Evolutionary conservation across 2,329 filamentous ascomycete species (phyloP).

Genomic region (Dothistroma pini): DNA sequence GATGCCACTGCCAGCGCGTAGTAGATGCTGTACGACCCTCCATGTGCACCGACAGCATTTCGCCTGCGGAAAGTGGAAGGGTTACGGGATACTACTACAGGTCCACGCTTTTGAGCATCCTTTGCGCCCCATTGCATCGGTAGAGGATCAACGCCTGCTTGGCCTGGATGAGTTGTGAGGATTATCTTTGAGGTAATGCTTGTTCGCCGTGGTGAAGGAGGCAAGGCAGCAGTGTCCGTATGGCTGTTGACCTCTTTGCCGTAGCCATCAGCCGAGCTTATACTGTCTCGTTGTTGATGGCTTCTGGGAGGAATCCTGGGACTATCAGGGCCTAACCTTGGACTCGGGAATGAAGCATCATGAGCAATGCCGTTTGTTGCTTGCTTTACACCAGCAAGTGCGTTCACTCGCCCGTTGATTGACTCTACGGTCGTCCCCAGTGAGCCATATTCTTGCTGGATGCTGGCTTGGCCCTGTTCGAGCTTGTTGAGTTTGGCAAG

Average conservation of each 20-base stretch:
- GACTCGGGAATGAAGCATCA: conserved; percentile 29
- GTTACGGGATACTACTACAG: conserved; percentile 79
- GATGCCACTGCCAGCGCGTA: conserved; percentile 89
- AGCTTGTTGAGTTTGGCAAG: conserved; percentile 54
- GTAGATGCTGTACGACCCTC: conserved; percentile 94
- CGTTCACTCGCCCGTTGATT: conserved; percentile 60
- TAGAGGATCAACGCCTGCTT: conserved; percentile 90
- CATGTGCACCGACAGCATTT: conserved; percentile 71
- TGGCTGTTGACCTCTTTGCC: conserved; percentile 21
- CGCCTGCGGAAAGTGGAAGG: conserved; percentile 72
- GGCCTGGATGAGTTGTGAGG: conserved; percentile 83
- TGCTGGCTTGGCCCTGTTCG: conserved; percentile 53
- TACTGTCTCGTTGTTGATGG: conserved; percentile 26
- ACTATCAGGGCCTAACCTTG: conserved; percentile 21
- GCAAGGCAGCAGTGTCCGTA: conserved; percentile 10
- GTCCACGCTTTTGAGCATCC: conserved; percentile 72
- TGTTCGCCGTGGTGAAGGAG: conserved; percentile 35
- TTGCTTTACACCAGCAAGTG: conserved; percentile 57
- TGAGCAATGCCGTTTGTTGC: conserved; percentile 49
- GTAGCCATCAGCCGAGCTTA: conserved; percentile 24
- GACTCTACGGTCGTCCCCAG: conserved; percentile 56
- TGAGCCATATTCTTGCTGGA: conserved; percentile 53
- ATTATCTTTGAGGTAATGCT: conserved; percentile 58
- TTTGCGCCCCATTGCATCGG: conserved; percentile 81
- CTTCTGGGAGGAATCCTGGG: conserved; percentile 23